Evolutionary conservation across 805 yeast species (phyloP).

Genomic region (Schizosaccharomyces japonicus): DNA sequence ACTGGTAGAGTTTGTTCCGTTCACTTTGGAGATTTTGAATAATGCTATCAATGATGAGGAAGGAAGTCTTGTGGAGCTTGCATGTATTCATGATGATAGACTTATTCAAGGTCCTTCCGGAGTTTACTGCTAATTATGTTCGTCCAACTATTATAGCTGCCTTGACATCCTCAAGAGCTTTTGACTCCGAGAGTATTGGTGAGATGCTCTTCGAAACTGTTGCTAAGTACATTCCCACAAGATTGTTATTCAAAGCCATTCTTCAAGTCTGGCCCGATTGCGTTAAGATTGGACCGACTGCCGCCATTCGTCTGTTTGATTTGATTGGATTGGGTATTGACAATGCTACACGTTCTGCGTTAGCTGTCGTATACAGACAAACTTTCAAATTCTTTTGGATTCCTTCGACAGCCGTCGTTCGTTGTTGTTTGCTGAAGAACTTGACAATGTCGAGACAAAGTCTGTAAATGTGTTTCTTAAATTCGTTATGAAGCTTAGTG

Average conservation of each 20-base stretch:
- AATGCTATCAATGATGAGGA: conserved; percentile 17
- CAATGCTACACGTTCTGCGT: conserved; percentile 21
- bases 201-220: conserved; percentile 2
- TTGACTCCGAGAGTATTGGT: background rate
- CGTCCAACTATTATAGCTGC: conserved; percentile 35
- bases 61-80: conserved; percentile 31
- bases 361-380: conserved; percentile 26
- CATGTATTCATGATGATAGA: conserved; percentile 51
- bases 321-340: conserved; percentile 44
- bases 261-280: conserved; percentile 1
- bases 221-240: background rate
- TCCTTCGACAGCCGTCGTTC: conserved; percentile 48
- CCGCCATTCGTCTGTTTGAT: conserved; percentile 14
- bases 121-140: conserved; percentile 50
- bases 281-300: background rate
- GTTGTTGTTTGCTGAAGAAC: conserved; percentile 14
- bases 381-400: conserved; percentile 46
- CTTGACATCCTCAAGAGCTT: conserved; percentile 10
- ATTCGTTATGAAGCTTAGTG: conserved; percentile 76
- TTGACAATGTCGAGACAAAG: conserved; percentile 35
- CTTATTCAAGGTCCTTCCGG: conserved; percentile 60
- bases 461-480: conserved; percentile 49
- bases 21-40: conserved; percentile 38
- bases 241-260: background rate
- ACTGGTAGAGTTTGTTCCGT: conserved; percentile 66